Percentiles rank a stretch among this genome's conserved stretches.
phyloP scores from a whole-genome alignment of 139 green algal species.

The Coelastrella sp. region DNA sequence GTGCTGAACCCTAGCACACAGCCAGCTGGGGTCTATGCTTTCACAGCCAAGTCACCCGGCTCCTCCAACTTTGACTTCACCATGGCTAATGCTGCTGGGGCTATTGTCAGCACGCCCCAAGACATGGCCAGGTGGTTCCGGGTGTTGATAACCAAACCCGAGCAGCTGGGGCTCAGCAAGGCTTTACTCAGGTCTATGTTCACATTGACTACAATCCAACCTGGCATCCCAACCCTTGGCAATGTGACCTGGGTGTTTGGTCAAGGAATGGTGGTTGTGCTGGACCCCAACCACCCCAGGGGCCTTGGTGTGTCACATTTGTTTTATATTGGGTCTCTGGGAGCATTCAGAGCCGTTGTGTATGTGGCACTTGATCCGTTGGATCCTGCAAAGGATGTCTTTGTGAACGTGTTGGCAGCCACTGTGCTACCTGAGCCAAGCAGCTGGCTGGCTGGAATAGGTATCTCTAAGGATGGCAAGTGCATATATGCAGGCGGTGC shows the following conservation, averaged over 20 bases:
- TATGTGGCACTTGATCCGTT: background rate
- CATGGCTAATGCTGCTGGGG: constrained; percentile 25
- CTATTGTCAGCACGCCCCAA: constrained; percentile 18
- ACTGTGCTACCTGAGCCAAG: constrained; percentile 8
- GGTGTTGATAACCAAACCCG: background rate
- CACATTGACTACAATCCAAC: background rate
- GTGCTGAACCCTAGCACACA: background rate
- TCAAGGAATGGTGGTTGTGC: constrained; percentile 24
- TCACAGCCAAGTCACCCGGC: constrained; percentile 3
- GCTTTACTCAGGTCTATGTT: background rate
- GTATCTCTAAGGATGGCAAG: background rate
- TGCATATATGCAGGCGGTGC: background rate
- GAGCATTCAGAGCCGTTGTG: constrained; percentile 7
- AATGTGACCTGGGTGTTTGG: background rate
- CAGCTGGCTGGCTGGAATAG: background rate
- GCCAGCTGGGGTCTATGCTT: background rate
- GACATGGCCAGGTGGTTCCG: constrained; percentile 37
- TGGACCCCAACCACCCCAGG: background rate
- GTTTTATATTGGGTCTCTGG: constrained; percentile 36
- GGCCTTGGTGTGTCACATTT: constrained; percentile 25
- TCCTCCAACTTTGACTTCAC: constrained; percentile 30
- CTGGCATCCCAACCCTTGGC: background rate
- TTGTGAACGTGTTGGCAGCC: constrained; percentile 3
- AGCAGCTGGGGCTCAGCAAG: background rate
- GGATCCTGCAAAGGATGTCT: constrained; percentile 7